A percentile compares a stretch with the other conserved stretches of the same genome.
Evolutionary conservation across 2,329 filamentous ascomycete genomes (phyloP).

Genomic region (Aspergillus sp.): DNA sequence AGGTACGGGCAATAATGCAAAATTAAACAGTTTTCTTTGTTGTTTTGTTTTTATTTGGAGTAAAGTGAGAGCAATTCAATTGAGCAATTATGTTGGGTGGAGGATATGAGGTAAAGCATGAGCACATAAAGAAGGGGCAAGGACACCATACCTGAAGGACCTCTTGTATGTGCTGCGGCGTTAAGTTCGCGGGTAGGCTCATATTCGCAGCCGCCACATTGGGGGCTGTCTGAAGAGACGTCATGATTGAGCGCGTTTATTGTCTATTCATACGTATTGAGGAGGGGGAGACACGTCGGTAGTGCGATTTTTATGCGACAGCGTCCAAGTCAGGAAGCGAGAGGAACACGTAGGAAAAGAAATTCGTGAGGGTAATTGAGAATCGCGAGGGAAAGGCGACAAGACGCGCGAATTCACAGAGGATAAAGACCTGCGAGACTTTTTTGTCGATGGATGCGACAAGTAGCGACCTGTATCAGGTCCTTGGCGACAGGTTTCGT

Average conservation of each 20-base stretch:
- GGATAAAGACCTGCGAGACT: conserved; percentile 20
- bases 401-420: conserved; percentile 21
- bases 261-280: conserved; percentile 31
- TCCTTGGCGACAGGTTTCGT: conserved; percentile 36
- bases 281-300: conserved; percentile 13
- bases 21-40: not conserved
- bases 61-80: not conserved
- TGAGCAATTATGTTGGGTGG: not conserved
- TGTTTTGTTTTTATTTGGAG: not conserved
- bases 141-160: conserved; percentile 52
- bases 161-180: conserved; percentile 75
- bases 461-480: conserved; percentile 23
- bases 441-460: conserved; percentile 27
- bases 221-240: conserved; percentile 73
- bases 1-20: conserved; percentile 27
- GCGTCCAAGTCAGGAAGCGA: conserved; percentile 18
- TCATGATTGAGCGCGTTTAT: conserved; percentile 58
- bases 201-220: conserved; percentile 66
- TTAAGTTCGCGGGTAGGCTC: conserved; percentile 66
- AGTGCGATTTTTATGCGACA: conserved; percentile 20
- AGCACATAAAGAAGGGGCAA: not conserved
- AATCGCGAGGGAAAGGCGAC: conserved; percentile 24
- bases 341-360: conserved; percentile 20
- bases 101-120: not conserved
- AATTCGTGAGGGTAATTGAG: conserved; percentile 16